Percentiles rank a stretch among this genome's conserved stretches.
Conservation (phyloP, 169 alveolate genomes). For the Plasmodium berghei region DNA sequence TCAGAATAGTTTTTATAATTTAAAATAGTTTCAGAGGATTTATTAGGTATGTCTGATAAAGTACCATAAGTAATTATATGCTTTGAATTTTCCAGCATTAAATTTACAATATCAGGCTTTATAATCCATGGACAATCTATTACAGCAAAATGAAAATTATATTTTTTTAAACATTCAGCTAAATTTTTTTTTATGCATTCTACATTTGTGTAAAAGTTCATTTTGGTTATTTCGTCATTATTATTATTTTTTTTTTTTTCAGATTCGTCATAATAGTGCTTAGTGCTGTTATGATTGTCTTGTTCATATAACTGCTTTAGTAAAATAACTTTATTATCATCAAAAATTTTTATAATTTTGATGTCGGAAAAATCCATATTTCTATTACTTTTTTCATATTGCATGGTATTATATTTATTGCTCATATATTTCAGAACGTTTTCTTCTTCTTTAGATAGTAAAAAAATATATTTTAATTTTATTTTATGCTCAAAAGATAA, state of each 20-base stretch:
- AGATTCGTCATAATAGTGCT: no score
- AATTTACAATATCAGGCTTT: slow-evolving; percentile 35
- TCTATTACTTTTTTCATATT: slow-evolving; percentile 9
- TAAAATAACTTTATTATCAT: slow-evolving; percentile 12
- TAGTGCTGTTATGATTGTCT: background rate
- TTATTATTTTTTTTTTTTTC: background rate
- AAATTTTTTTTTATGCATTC: slow-evolving; percentile 27
- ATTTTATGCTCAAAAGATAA: slow-evolving; percentile 55
- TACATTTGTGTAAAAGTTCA: slow-evolving; percentile 10
- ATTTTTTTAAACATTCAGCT: slow-evolving; percentile 6
- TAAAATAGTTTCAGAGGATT: slow-evolving; percentile 24
- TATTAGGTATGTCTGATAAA: slow-evolving; percentile 20
- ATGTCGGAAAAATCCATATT: slow-evolving; percentile 19
- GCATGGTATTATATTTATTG: slow-evolving; percentile 14
- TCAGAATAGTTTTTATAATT: slow-evolving; percentile 30
- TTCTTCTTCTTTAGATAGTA: slow-evolving; percentile 66
- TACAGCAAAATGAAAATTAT: slow-evolving; percentile 52
- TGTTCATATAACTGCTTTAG: background rate
- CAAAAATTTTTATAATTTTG: slow-evolving; percentile 21
- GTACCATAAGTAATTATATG: slow-evolving; percentile 69
- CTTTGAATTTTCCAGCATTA: slow-evolving; percentile 19
- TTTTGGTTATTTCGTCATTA: background rate
- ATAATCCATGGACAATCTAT: slow-evolving; percentile 66
- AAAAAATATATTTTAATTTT: slow-evolving; percentile 39
- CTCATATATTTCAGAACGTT: slow-evolving; percentile 16